A percentile compares a stretch with the other conserved stretches of the same genome.
Evolutionary conservation across 257 asterid genomes (phyloP).

Genomic region (Nicotiana attenuata): DNA sequence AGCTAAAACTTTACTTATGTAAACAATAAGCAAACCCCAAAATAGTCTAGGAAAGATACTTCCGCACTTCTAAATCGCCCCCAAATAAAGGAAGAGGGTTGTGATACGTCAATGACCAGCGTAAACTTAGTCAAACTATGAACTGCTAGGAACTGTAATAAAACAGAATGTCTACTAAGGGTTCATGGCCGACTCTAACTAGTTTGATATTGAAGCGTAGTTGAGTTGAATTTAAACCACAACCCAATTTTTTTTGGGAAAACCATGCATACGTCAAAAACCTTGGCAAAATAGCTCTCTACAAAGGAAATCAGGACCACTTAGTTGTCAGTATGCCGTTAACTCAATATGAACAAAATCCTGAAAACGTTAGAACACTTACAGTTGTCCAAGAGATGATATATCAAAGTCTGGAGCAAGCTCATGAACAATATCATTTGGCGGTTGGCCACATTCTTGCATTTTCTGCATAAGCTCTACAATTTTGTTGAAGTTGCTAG

Average conservation of each 20-base stretch:
- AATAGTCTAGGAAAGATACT: no score
- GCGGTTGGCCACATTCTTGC: constrained; percentile 99
- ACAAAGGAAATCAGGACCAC: neutral
- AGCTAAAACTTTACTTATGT: no score
- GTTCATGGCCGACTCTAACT: neutral
- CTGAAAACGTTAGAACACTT: constrained; percentile 25
- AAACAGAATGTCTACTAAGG: neutral
- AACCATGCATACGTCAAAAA: neutral
- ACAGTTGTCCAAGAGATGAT: constrained; percentile 75
- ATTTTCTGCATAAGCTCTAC: constrained; percentile 98
- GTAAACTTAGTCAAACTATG: neutral
- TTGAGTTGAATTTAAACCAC: neutral
- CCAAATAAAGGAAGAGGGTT: no score
- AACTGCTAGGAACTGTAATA: neutral
- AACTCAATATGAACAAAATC: neutral
- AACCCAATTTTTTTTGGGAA: neutral
- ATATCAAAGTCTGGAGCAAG: constrained; percentile 87
- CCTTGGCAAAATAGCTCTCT: neutral
- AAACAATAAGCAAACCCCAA: no score
- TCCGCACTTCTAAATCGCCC: no score
- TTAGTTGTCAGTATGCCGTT: neutral
- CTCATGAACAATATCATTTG: constrained; percentile 82
- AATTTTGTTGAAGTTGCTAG: constrained; percentile 82
- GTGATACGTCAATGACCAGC: neutral
- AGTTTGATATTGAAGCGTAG: neutral